A percentile compares a stretch with the other conserved stretches of the same genome.
These are phyloP conservation scores for Salix brachista DNA, from an alignment of 345 rosid genomes.

Conservation along the genomic window DNA sequence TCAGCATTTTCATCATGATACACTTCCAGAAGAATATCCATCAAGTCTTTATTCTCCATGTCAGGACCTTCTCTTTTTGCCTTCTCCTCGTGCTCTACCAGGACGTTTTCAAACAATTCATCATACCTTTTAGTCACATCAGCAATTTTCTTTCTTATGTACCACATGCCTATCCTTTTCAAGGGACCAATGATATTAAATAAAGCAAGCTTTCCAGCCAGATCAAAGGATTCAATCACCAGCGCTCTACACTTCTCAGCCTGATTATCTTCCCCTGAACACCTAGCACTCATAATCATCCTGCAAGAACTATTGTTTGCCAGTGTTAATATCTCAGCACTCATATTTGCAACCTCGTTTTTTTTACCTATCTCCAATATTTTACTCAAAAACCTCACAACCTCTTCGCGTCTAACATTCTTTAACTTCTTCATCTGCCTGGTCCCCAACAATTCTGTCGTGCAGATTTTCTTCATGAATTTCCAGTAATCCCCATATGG, in stretches of 20 bases:
- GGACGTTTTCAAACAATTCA: conserved; percentile 13
- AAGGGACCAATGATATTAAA: conserved; percentile 4
- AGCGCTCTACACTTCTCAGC: conserved; percentile 29
- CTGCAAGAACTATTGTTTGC: conserved; percentile 30
- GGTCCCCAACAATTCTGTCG: conserved; percentile 12
- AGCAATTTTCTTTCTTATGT: neutral
- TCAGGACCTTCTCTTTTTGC: neutral
- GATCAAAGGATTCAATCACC: conserved; percentile 18
- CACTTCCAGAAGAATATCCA: conserved; percentile 44
- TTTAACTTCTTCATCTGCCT: conserved; percentile 9
- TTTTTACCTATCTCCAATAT: conserved; percentile 2
- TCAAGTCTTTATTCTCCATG: conserved; percentile 35
- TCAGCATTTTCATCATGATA: conserved; percentile 33
- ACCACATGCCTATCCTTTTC: neutral
- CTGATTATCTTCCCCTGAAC: conserved; percentile 34
- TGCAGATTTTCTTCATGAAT: conserved; percentile 41
- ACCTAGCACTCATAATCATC: conserved; percentile 37
- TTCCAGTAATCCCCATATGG: conserved; percentile 46
- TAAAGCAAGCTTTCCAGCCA: conserved; percentile 23
- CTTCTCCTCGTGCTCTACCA: conserved; percentile 17
- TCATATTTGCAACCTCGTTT: conserved; percentile 14
- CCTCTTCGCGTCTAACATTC: conserved; percentile 11
- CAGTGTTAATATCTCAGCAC: neutral
- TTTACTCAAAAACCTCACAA: neutral
- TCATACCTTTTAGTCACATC: neutral